Base-by-base conservation (phyloP, 2,329 filamentous ascomycete genomes). In the Huntiella omanensis region DNA sequence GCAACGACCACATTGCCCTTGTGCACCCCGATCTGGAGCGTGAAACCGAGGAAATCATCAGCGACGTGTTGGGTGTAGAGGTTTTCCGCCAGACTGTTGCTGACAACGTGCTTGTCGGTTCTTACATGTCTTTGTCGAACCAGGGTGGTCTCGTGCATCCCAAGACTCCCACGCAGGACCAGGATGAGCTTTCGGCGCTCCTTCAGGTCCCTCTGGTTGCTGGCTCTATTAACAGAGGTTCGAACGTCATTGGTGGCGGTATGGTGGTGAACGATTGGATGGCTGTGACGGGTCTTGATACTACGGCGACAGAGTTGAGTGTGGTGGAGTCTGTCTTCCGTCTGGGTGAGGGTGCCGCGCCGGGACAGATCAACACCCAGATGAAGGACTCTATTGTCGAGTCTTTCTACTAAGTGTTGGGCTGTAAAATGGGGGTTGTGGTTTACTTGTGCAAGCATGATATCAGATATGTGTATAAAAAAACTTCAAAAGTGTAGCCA, bases 321-420 rank as follows among this genome's bases (percentile, higher is more conserved):
- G 91, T 98, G 49, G 75, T 98, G 48, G 91, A 98, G 72, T 87
- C 80, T 56, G 87, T 98, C 53, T 98, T 98, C 71, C 77, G 86
- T 57, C 70, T 98, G 40, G 87, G 87, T 52, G 88, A 96, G 69
- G 86, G 84, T 46, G 72, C 77, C 54, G 84, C 75, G 5, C 80
- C 85, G 43, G 76, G 76, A 57, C 78, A 75, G 56, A 85, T 88
- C 66, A 83, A 83, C 62, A 82, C 78, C 45, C 78, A 68, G 55
- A 79, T 95, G 69, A 96, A 95, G 75, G 88, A 96, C 62, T 91
- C 86, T 54, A 93, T 98, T 76, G 91, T 98, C 52, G 91, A 98
- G 70, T 93, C 84, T 57, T 98, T 96, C 68, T 98, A 98, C 69
- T 98, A 72, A 47, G 36, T 39, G 28, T 12, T 11, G 8, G 22